A percentile compares a stretch with the other conserved stretches of the same genome.
Evolutionary conservation across 345 rosid species (phyloP).

Genomic region (Kernera saxatilis): DNA sequence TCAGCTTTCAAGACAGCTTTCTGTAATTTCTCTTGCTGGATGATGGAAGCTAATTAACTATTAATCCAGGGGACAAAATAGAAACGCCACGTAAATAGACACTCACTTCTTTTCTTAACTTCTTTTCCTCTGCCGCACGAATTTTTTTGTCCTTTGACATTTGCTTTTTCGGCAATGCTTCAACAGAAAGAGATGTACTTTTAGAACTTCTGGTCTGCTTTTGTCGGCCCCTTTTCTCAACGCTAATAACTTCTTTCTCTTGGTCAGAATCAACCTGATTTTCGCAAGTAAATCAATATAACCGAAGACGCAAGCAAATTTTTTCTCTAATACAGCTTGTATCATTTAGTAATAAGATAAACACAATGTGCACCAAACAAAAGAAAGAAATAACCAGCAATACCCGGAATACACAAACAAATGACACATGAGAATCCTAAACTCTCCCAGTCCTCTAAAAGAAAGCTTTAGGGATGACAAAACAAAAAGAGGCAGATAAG

Average conservation of each 20-base stretch:
- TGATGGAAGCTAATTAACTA: slow-evolving; percentile 19
- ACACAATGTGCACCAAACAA: background rate
- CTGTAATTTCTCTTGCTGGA: slow-evolving; percentile 73
- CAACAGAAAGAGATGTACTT: slow-evolving; percentile 29
- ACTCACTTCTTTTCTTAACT: slow-evolving; percentile 62
- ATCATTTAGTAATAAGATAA: background rate
- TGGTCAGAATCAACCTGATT: slow-evolving; percentile 44
- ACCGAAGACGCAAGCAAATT: background rate
- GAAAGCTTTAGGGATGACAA: background rate
- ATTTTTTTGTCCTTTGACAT: slow-evolving; percentile 52
- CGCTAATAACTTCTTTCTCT: slow-evolving; percentile 42
- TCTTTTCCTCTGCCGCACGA: slow-evolving; percentile 58
- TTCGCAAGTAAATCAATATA: background rate
- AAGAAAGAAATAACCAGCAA: background rate
- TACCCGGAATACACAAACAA: background rate
- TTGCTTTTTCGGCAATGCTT: slow-evolving; percentile 40
- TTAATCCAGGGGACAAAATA: background rate
- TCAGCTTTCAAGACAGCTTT: slow-evolving; percentile 76
- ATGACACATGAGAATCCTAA: background rate
- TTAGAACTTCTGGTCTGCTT: slow-evolving; percentile 21
- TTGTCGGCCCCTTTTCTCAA: slow-evolving; percentile 33
- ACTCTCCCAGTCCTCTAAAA: background rate
- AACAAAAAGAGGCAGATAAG: background rate
- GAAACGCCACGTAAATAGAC: background rate
- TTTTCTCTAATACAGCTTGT: background rate